Conservation (phyloP, 352 stramenopile species). For the Globisporangium ultimum region DNA sequence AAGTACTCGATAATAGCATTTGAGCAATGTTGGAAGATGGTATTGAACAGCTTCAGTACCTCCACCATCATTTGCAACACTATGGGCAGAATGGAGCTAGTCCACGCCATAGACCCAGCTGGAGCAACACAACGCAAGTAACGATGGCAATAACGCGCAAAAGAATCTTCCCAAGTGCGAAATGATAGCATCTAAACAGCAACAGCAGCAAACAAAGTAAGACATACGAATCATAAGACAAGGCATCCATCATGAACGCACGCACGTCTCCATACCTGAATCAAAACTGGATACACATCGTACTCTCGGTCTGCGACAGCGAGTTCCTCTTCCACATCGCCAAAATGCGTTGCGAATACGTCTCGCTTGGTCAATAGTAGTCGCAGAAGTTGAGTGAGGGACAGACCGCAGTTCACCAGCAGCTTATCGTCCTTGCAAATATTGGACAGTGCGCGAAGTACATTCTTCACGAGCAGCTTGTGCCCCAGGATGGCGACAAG, state of each 20-base stretch:
- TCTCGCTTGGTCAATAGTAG: conserved; percentile 22
- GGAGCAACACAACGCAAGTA: conserved; percentile 21
- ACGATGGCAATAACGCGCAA: conserved; percentile 21
- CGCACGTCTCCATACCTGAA: conserved; percentile 27
- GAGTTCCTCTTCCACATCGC: conserved; percentile 26
- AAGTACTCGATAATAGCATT: conserved; percentile 24
- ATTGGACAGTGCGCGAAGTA: conserved; percentile 17
- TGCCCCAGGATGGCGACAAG: conserved; percentile 21
- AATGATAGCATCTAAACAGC: conserved; percentile 35
- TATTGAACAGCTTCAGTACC: conserved; percentile 32
- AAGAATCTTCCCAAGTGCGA: conserved; percentile 32
- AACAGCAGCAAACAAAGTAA: background rate
- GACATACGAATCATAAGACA: background rate
- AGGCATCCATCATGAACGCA: background rate
- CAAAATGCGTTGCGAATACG: conserved; percentile 23
- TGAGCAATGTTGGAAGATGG: conserved; percentile 20
- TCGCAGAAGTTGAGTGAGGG: conserved; percentile 30
- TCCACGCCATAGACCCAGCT: conserved; percentile 22
- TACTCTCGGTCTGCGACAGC: conserved; percentile 20
- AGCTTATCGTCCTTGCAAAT: conserved; percentile 32
- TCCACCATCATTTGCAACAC: conserved; percentile 38
- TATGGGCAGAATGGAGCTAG: conserved; percentile 26
- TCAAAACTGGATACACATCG: conserved; percentile 32
- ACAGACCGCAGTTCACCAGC: conserved; percentile 16
- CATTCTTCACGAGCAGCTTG: conserved; percentile 15